These are phyloP conservation scores for Pontederia crassipes DNA, from an alignment of 176 grass and related monocot species.

Conservation along the genomic window DNA sequence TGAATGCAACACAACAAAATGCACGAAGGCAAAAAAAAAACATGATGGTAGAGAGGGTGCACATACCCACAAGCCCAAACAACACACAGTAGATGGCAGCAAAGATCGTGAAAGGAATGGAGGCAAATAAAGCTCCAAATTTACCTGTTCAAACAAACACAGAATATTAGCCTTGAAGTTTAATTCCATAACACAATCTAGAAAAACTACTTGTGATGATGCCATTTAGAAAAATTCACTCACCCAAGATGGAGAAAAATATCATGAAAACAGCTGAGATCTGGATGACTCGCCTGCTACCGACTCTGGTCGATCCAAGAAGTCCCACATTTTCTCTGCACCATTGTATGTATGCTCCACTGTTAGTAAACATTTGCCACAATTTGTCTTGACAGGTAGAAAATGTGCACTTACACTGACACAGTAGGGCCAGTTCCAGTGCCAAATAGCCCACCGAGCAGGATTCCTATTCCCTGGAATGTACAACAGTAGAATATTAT, in stretches of 20 bases:
- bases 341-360: not conserved
- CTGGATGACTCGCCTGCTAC: slow-evolving; percentile 82
- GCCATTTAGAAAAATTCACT: not conserved
- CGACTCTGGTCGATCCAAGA: slow-evolving; percentile 74
- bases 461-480: slow-evolving; percentile 70
- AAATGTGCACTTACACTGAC: slow-evolving; percentile 55
- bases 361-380: not conserved
- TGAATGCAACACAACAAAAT: too few relatives aligned
- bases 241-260: slow-evolving; percentile 92
- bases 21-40: too few relatives aligned
- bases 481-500: not conserved
- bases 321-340: slow-evolving; percentile 92
- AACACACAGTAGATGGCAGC: slow-evolving; percentile 83
- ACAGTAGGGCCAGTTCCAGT: slow-evolving; percentile 74
- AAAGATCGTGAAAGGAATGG: slow-evolving; percentile 90
- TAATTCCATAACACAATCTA: not conserved
- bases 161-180: not conserved
- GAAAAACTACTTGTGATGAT: not conserved
- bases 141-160: slow-evolving; percentile 36
- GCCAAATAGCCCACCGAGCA: slow-evolving; percentile 78
- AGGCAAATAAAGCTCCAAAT: slow-evolving; percentile 90
- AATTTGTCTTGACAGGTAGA: not conserved
- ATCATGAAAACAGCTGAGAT: slow-evolving; percentile 98
- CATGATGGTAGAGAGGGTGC: not conserved
- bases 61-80: slow-evolving; percentile 81